Evolutionary conservation across 345 rosid genomes (phyloP), one percentile per base, ranked within the genome.

Genomic region (Lumnitzera racemosa): DNA sequence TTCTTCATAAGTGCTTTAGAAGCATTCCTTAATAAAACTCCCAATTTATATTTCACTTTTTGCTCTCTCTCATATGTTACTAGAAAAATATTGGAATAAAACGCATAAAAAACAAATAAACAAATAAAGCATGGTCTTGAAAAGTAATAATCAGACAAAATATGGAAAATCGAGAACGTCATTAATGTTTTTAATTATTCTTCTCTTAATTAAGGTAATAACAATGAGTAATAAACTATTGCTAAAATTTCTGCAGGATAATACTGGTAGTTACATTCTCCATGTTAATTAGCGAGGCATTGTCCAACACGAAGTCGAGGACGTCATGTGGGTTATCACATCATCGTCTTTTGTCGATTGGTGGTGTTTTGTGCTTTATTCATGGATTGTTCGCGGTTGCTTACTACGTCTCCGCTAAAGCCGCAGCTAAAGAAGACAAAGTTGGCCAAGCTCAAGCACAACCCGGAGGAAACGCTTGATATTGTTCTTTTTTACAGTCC

Each of bases 311-410:
- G 46, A 83, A 68, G 78, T 79, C 95, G 11, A 81, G 92, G 60
- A 83, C 76, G 73, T 47, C 71, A 2, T 89, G 98, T 2, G 82
- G 88, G 29, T 55, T 92, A 57, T 50, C 83, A 2, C 87, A 80
- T 69, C 85, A 82, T 65, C 85, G 85, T 7, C 67, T 89, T 5
- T 68, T 87, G 4, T 81, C 84, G 9, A 61, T 83, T 5, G 98
- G 96, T 56, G 96, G 98, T 13, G 71, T 89, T 58, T 64, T 91
- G 7, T 91, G 94, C 67, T 91, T 91, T 87, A 51, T 89, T 57
- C 96, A 92, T 64, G 94, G 87, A 24, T 81, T 83, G 55, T 89
- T 85, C 67, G 60, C 70, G 4, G 72, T 78, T 55, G 78, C 96
- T 36, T 91, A 87, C 64, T 83, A 84, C 53, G 86, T 85, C 23